These are phyloP conservation scores for Solanum microdontum DNA, from an alignment of 257 asterid genomes.

Conservation along the genomic window DNA sequence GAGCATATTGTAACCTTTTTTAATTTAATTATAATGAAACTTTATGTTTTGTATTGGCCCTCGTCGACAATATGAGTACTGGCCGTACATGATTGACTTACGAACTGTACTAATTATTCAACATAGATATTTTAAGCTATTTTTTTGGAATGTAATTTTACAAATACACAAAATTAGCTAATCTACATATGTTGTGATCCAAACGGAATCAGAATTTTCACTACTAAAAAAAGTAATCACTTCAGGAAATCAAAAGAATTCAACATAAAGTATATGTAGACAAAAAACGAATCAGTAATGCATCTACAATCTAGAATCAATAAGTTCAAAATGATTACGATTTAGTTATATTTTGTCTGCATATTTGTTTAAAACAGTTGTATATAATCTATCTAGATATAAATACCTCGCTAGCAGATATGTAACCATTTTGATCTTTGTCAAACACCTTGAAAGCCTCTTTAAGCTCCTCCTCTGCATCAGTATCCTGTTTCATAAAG, in stretches of 20 bases:
- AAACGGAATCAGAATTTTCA: not conserved
- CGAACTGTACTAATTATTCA: not conserved
- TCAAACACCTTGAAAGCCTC: slow-evolving; percentile 48
- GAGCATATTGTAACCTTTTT: not conserved
- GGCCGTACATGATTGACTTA: not conserved
- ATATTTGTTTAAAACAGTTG: not conserved
- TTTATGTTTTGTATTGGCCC: not conserved
- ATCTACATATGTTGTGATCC: not conserved
- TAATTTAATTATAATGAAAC: not conserved
- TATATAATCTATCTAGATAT: not conserved
- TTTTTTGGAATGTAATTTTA: not conserved
- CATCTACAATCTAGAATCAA: not conserved
- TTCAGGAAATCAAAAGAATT: not conserved
- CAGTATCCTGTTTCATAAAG: slow-evolving; percentile 19
- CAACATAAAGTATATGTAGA: not conserved
- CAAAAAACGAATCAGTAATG: not conserved
- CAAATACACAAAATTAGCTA: not conserved
- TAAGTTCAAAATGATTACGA: not conserved
- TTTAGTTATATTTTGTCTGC: not conserved
- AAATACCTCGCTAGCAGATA: slow-evolving; percentile 36
- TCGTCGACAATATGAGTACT: not conserved
- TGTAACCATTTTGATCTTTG: slow-evolving; percentile 47
- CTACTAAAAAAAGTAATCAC: not conserved
- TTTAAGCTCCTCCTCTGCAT: slow-evolving; percentile 40
- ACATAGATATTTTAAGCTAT: not conserved